Base-by-base conservation (phyloP, 2,329 filamentous ascomycete species). In the Aurifilum marmelostoma region DNA sequence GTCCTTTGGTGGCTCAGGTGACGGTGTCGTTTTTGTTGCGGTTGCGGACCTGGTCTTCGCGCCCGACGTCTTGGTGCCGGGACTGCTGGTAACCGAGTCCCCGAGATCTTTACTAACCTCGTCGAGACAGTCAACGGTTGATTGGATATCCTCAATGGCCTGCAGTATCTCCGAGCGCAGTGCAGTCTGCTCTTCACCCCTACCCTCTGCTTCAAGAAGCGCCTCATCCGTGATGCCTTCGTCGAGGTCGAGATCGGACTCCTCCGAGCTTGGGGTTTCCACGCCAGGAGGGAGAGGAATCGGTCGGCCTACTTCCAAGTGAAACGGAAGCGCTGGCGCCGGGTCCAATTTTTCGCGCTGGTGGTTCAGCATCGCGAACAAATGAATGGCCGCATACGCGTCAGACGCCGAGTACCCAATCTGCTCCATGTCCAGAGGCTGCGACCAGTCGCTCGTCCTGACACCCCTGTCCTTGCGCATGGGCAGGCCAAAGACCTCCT, bases 351-450 rank as follows among this genome's bases (percentile, higher is more conserved):
- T 81, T 73, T 87, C 83, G 21, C 94, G 85, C 74, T 91, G 87
- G 63, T 86, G 80, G 68, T 97, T 90, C 59, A 97, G 81, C 0
- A 86, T 84, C 70, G 92, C 83, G 75, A 88, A 97, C 1, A 97
- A 81, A 67, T 92, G 90, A 14, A 91, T 79, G 58, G 89, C 88
- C 69, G 92, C 93, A 76, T 97, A 97, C 0, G 93, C 91, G 77
- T 97, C 93, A 0, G 92, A 90, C 16, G 93, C 93, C 12, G 92
- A 89, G 78, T 94, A 94, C 64, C 86, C 78, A 24, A 92, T 85
- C 76, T 97, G 94, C 12, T 86, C 77, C 72, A 85, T 80, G 27
- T 81, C 84, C 43, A 97, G 80, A 0, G 82, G 75, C 69, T 82
- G 80, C 37, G 88, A 88, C 94, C 95, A 97, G 75, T 95, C 86